phyloP scores from a whole-genome alignment of 139 green algal species.

The Chlamydomonas sphaeroides region DNA sequence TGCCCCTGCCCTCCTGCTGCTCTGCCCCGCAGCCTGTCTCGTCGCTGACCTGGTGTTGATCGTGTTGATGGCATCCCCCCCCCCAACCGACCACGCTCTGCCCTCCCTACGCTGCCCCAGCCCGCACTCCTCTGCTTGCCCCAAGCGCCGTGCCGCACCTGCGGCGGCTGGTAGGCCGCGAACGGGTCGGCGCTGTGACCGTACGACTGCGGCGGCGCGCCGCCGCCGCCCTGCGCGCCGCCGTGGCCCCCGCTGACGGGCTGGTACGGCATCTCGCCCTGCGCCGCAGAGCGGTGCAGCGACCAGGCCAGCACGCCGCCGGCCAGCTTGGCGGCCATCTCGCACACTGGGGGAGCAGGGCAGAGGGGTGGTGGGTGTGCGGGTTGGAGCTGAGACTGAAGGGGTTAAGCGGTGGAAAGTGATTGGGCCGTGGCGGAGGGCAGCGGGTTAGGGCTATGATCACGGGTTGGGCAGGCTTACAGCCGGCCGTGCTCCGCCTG shows the following conservation, averaged over 20 bases:
- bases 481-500: no score
- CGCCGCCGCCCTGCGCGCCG: background rate
- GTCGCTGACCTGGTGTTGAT: no score
- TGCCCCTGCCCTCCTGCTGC: no score
- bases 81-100: no score
- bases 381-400: background rate
- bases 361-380: background rate
- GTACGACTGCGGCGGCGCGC: background rate
- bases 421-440: no score
- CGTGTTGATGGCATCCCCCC: no score
- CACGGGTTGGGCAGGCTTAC: no score
- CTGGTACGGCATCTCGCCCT: slow-evolving; percentile 39
- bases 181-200: slow-evolving; percentile 18
- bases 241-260: background rate
- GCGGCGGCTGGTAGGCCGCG: slow-evolving; percentile 35
- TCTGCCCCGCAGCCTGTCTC: no score
- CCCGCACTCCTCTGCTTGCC: no score
- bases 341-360: background rate
- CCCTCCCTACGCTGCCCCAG: no score
- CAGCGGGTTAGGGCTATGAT: no score
- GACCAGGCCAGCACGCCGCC: slow-evolving; percentile 37
- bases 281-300: slow-evolving; percentile 23
- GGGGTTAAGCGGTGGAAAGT: background rate
- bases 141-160: no score
- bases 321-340: background rate